Evolutionary conservation across 306 rosid genomes (phyloP), one percentile per base, ranked within the genome.

Genomic region (Ormosia emarginata): DNA sequence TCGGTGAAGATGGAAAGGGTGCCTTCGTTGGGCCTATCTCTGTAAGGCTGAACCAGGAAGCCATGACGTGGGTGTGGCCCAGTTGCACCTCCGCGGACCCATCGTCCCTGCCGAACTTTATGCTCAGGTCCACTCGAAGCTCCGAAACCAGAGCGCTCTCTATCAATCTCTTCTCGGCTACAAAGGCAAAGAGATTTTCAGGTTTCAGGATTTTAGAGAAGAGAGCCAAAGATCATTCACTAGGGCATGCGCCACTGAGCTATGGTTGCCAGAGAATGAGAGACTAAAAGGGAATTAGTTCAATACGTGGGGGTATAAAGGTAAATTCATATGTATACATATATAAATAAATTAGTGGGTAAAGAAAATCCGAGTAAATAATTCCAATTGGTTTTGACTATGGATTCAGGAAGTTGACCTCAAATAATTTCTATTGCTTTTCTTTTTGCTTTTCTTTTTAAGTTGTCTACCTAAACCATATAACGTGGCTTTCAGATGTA

Each of bases 1-100:
- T 95, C 97, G 4, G 97, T 90, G 91, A 74, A 95, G 71, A 95
- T 82, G n/a, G 98, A 85, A 62, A 95, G 97, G 1, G 90, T 41
- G 56, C 99, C 99, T 75, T 95, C 99, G 57, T 93, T 93, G 70
- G 98, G 93, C 58, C 98, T 87, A 70, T 95, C 99, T 24, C 83
- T 78, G 68, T 95, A 95, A n/a, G 99, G 99, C 61, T 86, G 91
- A 50, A 86, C 80, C 15, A 95, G 85, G 87, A 87, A 47, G 78
- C 87, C 90, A 93, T 90, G 67, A 93, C 96, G 34, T 85, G 98
- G 30, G 97, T 95, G 7, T 88, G 88, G 7, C 98, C 98, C 43
- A 95, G 83, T 67, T 89, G 97, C 11, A 95, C 93, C 87, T 90
- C 95, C 4, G 94, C 79, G 0, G 97, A 86, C 13, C 99, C 98